phyloP scores from a whole-genome alignment of 306 rosid genomes.

The Aeschynomene evenia region DNA sequence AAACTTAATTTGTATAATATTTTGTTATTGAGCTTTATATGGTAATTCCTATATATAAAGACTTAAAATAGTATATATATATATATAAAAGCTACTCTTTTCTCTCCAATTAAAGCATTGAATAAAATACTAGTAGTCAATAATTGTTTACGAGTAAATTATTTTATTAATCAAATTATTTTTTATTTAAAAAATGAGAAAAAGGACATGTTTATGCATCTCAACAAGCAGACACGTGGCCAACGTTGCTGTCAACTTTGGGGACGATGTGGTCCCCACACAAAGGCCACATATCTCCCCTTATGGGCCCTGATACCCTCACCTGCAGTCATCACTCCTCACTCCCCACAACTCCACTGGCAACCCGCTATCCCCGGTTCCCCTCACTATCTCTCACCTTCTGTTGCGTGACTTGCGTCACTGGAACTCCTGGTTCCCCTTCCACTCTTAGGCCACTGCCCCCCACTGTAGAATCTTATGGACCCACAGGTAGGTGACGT shows the following conservation, averaged over 20 bases:
- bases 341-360: constrained; percentile 10
- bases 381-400: not conserved
- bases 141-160: not conserved
- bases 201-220: not conserved
- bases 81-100: no score
- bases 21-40: no score
- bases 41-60: no score
- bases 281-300: constrained; percentile 23
- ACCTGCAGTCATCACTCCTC: constrained; percentile 24
- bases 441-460: constrained; percentile 39
- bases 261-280: constrained; percentile 51
- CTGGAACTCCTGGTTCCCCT: constrained; percentile 26
- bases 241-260: constrained; percentile 32
- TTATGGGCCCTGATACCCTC: constrained; percentile 35
- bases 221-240: constrained; percentile 49
- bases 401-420: not conserved
- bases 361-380: constrained; percentile 39
- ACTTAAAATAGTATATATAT: no score
- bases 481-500: constrained; percentile 51
- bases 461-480: not conserved
- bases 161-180: not conserved
- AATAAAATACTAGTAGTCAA: no score
- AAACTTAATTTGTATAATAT: no score
- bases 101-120: no score
- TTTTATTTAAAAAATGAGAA: not conserved